Evolutionary conservation across 352 stramenopile genomes (phyloP).

Genomic region (Phytophthora chlamydospora): DNA sequence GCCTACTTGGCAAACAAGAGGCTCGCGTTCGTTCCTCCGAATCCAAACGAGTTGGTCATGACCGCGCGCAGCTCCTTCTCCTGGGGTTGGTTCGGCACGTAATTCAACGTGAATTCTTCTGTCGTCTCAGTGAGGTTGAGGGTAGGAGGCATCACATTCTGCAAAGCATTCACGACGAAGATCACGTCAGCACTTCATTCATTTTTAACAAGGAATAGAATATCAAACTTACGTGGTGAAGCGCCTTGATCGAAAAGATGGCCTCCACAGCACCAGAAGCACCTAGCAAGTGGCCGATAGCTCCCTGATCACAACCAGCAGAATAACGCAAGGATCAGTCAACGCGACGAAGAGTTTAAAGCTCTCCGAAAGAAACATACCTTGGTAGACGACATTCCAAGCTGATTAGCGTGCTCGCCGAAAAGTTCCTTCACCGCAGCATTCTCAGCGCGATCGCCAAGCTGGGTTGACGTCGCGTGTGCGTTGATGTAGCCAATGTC

Average conservation of each 20-base stretch:
- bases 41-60: slow-evolving; percentile 97
- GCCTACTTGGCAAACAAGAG: slow-evolving; percentile 78
- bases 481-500: slow-evolving; percentile 98
- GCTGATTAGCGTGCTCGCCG: slow-evolving; percentile 48
- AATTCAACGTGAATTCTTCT: slow-evolving; percentile 86
- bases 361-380: slow-evolving; percentile 21
- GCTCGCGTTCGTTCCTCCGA: slow-evolving; percentile 96
- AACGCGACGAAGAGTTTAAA: background rate
- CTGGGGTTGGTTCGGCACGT: slow-evolving; percentile 72
- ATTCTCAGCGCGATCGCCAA: slow-evolving; percentile 96
- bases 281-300: slow-evolving; percentile 95
- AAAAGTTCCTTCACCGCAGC: slow-evolving; percentile 91
- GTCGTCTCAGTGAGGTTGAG: slow-evolving; percentile 90
- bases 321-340: background rate
- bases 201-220: background rate
- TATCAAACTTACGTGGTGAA: slow-evolving; percentile 77
- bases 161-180: background rate
- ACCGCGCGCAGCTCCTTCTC: slow-evolving; percentile 81
- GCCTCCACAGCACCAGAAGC: slow-evolving; percentile 97
- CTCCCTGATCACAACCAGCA: slow-evolving; percentile 49
- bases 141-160: slow-evolving; percentile 94
- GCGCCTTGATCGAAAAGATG: slow-evolving; percentile 93
- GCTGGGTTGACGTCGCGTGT: slow-evolving; percentile 97
- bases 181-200: background rate
- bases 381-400: slow-evolving; percentile 87